Percentiles rank a stretch among this genome's conserved stretches.
Conservation (phyloP, 2,329 filamentous ascomycete species). For the Penicillium sp. region DNA sequence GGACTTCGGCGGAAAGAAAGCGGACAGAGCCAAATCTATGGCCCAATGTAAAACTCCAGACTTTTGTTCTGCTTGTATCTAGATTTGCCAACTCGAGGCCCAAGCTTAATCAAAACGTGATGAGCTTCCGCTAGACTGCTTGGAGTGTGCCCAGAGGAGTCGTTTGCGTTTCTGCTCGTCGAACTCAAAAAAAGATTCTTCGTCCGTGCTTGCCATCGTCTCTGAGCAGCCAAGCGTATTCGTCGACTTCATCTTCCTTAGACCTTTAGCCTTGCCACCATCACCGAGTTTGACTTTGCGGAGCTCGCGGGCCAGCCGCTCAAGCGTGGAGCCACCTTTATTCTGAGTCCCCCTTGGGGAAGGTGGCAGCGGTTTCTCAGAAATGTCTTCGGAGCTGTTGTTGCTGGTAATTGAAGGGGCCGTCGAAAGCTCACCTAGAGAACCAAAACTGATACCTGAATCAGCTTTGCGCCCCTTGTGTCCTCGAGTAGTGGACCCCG, state of each 20-base stretch:
- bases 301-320: slow-evolving; percentile 64
- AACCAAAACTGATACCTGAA: slow-evolving; percentile 66
- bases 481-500: slow-evolving; percentile 34
- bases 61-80: not conserved
- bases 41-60: slow-evolving; percentile 11
- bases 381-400: slow-evolving; percentile 33
- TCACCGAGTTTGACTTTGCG: slow-evolving; percentile 53
- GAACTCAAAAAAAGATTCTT: slow-evolving; percentile 52
- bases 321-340: slow-evolving; percentile 55
- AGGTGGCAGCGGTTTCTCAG: slow-evolving; percentile 50
- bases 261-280: slow-evolving; percentile 30
- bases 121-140: slow-evolving; percentile 28
- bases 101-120: slow-evolving; percentile 20
- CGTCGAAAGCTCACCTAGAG: slow-evolving; percentile 35
- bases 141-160: slow-evolving; percentile 48
- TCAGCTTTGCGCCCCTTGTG: slow-evolving; percentile 63
- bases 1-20: not conserved
- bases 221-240: slow-evolving; percentile 53
- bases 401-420: slow-evolving; percentile 47
- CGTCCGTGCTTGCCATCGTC: slow-evolving; percentile 37
- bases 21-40: slow-evolving; percentile 16
- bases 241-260: slow-evolving; percentile 58
- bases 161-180: slow-evolving; percentile 55
- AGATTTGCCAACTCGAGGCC: not conserved
- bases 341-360: slow-evolving; percentile 32